Percentiles rank a stretch among this genome's conserved stretches.
phyloP scores from a whole-genome alignment of 2,329 filamentous ascomycete species.

The Zasmidium angulare region DNA sequence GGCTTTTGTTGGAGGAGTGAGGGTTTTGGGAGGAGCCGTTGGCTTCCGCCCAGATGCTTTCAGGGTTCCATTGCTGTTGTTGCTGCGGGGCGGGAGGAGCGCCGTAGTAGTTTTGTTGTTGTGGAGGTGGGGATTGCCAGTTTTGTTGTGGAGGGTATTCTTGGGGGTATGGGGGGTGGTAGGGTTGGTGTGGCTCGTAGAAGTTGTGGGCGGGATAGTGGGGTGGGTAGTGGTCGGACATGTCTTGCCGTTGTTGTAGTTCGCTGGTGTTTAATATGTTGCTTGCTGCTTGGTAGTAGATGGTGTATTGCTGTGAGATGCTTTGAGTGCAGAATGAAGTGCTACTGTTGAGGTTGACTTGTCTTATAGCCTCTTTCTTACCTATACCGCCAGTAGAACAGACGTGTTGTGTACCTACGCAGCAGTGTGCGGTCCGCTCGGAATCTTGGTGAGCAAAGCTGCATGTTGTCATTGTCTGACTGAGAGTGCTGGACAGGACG shows the following conservation, averaged over 20 bases:
- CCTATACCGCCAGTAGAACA: not conserved
- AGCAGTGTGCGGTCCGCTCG: not conserved
- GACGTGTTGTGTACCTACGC: not conserved
- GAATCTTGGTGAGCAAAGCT: not conserved
- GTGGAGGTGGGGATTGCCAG: not conserved
- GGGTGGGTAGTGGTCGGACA: not conserved
- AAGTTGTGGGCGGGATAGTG: not conserved
- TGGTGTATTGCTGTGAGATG: not conserved
- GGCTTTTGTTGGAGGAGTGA: not conserved
- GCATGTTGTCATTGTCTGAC: not conserved
- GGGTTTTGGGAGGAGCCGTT: not conserved
- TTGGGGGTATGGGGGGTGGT: not conserved
- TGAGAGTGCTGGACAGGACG: not conserved
- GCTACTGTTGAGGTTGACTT: not conserved
- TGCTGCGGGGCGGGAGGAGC: not conserved
- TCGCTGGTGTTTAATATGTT: not conserved
- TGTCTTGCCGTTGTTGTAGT: not conserved
- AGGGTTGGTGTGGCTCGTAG: not conserved
- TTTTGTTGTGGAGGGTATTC: slow-evolving; percentile 1
- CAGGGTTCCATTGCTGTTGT: not conserved
- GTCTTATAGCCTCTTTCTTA: not conserved
- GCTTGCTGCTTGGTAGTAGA: not conserved
- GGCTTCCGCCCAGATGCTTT: slow-evolving; percentile 1
- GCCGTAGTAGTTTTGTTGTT: not conserved
- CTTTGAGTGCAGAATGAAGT: not conserved